A percentile compares a stretch with the other conserved stretches of the same genome.
These are phyloP conservation scores for Annulohypoxylon truncatum DNA, from an alignment of 2,329 filamentous ascomycete genomes.

Conservation along the genomic window DNA sequence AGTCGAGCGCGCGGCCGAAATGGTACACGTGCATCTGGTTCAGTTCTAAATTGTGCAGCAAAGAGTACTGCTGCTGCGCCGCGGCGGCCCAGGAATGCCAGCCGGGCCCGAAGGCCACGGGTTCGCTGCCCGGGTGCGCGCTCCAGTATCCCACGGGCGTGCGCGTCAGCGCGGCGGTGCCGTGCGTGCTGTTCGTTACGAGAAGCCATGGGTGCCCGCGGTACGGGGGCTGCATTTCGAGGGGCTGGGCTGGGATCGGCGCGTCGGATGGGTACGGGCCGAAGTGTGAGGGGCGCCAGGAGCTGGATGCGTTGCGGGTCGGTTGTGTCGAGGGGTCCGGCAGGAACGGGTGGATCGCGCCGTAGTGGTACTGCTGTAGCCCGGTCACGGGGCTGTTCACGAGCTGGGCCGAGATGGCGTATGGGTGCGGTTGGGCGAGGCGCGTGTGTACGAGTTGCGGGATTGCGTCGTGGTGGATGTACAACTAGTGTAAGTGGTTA, in stretches of 20 bases:
- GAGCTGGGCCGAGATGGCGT: slow-evolving; percentile 65
- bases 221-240: slow-evolving; percentile 46
- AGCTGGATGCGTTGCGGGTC: slow-evolving; percentile 42
- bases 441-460: slow-evolving; percentile 64
- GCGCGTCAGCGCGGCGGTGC: slow-evolving; percentile 54
- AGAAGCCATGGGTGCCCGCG: slow-evolving; percentile 64
- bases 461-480: slow-evolving; percentile 56
- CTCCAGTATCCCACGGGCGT: slow-evolving; percentile 57
- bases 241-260: slow-evolving; percentile 23
- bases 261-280: slow-evolving; percentile 25
- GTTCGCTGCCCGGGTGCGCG: slow-evolving; percentile 28
- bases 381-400: slow-evolving; percentile 65
- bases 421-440: slow-evolving; percentile 61
- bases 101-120: slow-evolving; percentile 52
- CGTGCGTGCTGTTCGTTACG: slow-evolving; percentile 45
- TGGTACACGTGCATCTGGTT: slow-evolving; percentile 58
- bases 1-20: slow-evolving; percentile 52
- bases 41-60: slow-evolving; percentile 62
- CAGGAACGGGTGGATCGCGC: slow-evolving; percentile 63
- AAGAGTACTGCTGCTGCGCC: slow-evolving; percentile 59
- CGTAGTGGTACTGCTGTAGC: slow-evolving; percentile 65
- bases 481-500: slow-evolving; percentile 29
- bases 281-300: slow-evolving; percentile 54
- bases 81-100: slow-evolving; percentile 62
- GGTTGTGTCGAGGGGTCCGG: slow-evolving; percentile 55